These are phyloP conservation scores for Eucalyptus fibrosa DNA, from an alignment of 345 rosid genomes.

Conservation along the genomic window DNA sequence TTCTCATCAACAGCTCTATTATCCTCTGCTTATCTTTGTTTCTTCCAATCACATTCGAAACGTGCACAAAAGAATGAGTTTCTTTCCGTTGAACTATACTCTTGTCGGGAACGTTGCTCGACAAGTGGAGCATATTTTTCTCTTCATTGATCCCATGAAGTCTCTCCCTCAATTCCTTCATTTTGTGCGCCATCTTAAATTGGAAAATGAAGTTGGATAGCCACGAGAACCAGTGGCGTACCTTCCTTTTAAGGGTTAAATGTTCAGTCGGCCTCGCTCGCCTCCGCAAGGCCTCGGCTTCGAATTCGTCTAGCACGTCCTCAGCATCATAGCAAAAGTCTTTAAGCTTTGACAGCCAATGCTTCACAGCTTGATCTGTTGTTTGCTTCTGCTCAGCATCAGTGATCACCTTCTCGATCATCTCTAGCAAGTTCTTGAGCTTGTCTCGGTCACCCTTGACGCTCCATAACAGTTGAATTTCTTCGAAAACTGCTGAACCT, in stretches of 20 bases:
- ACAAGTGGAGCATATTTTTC: neutral
- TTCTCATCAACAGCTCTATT: neutral
- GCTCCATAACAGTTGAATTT: neutral
- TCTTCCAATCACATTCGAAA: slow-evolving; percentile 3
- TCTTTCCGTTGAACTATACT: neutral
- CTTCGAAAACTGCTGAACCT: neutral
- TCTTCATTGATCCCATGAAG: neutral
- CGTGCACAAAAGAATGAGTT: slow-evolving; percentile 2
- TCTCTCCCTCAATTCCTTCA: neutral
- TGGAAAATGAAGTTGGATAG: neutral
- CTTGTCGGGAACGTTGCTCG: neutral
- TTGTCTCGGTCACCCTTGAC: neutral
- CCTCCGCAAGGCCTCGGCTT: neutral
- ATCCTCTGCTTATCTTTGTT: neutral
- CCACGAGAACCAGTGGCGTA: neutral
- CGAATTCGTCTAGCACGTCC: slow-evolving; percentile 3
- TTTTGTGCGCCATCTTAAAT: neutral
- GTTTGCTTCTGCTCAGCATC: slow-evolving; percentile 7
- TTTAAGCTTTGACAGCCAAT: neutral
- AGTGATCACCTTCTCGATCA: neutral
- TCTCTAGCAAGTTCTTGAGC: neutral
- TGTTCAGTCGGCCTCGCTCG: neutral
- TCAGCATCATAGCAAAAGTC: slow-evolving; percentile 4
- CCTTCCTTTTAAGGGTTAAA: neutral
- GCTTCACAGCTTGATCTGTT: neutral